Conservation (phyloP, 306 rosid species). For the Cicer chorassanicum region DNA sequence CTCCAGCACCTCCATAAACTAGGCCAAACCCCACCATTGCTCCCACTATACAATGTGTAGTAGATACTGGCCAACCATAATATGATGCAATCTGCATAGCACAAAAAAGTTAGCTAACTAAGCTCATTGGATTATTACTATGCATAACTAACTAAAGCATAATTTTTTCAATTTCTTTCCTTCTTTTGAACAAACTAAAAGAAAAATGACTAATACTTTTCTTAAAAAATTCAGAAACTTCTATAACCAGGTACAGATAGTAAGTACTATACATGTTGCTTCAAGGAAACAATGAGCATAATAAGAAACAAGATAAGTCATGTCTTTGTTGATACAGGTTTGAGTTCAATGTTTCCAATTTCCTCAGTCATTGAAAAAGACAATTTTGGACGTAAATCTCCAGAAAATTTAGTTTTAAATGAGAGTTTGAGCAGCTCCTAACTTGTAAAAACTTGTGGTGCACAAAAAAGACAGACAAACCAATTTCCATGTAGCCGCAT, state of each 20-base stretch:
- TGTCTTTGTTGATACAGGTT: neutral
- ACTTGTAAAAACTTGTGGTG: neutral
- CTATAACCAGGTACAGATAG: neutral
- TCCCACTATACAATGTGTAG: conserved; percentile 98
- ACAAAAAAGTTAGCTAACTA: conserved; percentile 33
- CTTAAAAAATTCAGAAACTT: neutral
- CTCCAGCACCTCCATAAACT: conserved; percentile 84
- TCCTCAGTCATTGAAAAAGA: neutral
- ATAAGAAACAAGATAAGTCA: neutral
- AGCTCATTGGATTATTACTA: conserved; percentile 24
- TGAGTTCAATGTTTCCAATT: neutral
- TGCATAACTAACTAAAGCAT: conserved; percentile 23
- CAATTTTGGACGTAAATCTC: neutral
- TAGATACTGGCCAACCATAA: conserved; percentile 96
- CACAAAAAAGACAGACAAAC: neutral
- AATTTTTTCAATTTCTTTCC: neutral
- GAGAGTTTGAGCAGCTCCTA: neutral
- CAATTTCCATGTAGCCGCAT: conserved; percentile 1
- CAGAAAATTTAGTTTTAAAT: neutral
- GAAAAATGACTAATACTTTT: conserved; percentile 2
- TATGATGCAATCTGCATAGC: conserved; percentile 78
- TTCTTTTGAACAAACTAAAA: neutral
- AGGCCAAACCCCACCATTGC: conserved; percentile 98
- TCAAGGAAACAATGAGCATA: conserved; percentile 5
- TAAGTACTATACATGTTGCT: neutral